Conservation (phyloP, 1,139 yeast genomes). For the Torulaspora pretoriensis region DNA sequence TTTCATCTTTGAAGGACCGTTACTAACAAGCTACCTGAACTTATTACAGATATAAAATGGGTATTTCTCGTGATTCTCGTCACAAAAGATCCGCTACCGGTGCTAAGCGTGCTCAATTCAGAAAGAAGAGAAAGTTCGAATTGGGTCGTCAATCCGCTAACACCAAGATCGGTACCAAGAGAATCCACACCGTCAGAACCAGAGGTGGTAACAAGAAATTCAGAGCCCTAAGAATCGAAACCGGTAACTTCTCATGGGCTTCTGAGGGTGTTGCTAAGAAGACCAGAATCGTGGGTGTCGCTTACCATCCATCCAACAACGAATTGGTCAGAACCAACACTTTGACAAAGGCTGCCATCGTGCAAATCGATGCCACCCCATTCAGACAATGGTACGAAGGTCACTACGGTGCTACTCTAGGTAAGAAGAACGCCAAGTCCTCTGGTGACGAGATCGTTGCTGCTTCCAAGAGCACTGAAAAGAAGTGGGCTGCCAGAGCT, state of each 20-base stretch:
- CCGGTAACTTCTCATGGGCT: slow-evolving; percentile 99
- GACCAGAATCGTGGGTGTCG: slow-evolving; percentile 98
- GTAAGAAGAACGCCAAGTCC: slow-evolving; percentile 54
- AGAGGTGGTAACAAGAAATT: slow-evolving; percentile 99
- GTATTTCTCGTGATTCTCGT: slow-evolving; percentile 99
- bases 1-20: background rate
- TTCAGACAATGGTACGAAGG: slow-evolving; percentile 99
- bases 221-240: slow-evolving; percentile 99
- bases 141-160: slow-evolving; percentile 99
- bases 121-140: slow-evolving; percentile 99
- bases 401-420: slow-evolving; percentile 92
- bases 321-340: slow-evolving; percentile 99
- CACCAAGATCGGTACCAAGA: slow-evolving; percentile 98
- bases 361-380: slow-evolving; percentile 99
- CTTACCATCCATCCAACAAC: slow-evolving; percentile 99
- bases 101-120: slow-evolving; percentile 99
- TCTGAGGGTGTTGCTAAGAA: slow-evolving; percentile 98
- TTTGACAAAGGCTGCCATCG: slow-evolving; percentile 97
- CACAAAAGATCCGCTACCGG: slow-evolving; percentile 99
- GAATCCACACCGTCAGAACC: slow-evolving; percentile 98
- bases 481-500: slow-evolving; percentile 91
- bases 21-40: slow-evolving; percentile 20
- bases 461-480: slow-evolving; percentile 79
- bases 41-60: slow-evolving; percentile 54
- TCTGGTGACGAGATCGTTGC: slow-evolving; percentile 48